phyloP scores from a whole-genome alignment of 306 rosid genomes.

The Begonia fuchsioides region DNA sequence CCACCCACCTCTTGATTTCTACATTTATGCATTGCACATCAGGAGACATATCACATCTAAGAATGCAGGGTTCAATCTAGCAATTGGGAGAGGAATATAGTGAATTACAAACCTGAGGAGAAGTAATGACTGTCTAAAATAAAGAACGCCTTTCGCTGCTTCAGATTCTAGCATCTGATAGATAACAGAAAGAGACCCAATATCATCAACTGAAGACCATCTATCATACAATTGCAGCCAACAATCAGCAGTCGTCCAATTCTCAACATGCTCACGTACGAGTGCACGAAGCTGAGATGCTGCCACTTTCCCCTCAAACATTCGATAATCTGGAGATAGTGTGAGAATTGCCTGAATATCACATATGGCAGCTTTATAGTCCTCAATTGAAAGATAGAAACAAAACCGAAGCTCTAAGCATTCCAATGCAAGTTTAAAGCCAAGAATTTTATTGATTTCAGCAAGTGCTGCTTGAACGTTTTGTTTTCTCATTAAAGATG shows the following conservation, averaged over 20 bases:
- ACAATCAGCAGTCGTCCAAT: slow-evolving; percentile 89
- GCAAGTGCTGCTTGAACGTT: slow-evolving; percentile 54
- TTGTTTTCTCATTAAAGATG: slow-evolving; percentile 49
- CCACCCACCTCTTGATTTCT: no score
- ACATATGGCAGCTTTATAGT: slow-evolving; percentile 68
- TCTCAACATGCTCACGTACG: slow-evolving; percentile 71
- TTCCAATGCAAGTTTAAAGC: slow-evolving; percentile 83
- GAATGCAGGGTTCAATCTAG: no score
- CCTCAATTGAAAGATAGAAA: slow-evolving; percentile 60
- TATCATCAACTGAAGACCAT: slow-evolving; percentile 92
- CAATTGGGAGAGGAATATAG: no score
- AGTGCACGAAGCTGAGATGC: slow-evolving; percentile 80
- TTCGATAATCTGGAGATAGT: slow-evolving; percentile 52
- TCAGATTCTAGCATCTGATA: slow-evolving; percentile 94
- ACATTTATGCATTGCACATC: no score
- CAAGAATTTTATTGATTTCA: slow-evolving; percentile 67
- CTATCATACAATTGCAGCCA: slow-evolving; percentile 80
- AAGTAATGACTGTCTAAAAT: slow-evolving; percentile 91
- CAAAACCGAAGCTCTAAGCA: slow-evolving; percentile 87
- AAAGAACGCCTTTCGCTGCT: slow-evolving; percentile 69
- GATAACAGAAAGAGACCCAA: slow-evolving; percentile 79
- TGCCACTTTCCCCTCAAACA: slow-evolving; percentile 83
- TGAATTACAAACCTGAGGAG: slow-evolving; percentile 80
- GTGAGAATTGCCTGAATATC: slow-evolving; percentile 89
- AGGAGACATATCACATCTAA: no score